Conservation (phyloP, 306 rosid species). For the Pyrus communis region DNA sequence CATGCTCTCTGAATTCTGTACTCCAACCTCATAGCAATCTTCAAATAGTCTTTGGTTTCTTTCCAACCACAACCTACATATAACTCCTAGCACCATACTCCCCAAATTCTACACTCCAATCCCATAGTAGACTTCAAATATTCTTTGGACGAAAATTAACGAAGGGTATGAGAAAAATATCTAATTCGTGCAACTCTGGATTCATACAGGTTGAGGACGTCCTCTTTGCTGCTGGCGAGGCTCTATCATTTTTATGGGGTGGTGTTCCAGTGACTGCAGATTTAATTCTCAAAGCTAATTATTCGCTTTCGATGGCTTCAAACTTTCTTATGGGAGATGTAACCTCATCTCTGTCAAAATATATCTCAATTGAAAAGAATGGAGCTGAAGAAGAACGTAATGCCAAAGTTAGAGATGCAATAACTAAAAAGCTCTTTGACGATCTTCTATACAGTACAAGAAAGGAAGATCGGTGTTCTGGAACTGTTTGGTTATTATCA, state of each 20-base stretch:
- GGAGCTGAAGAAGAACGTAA: conserved; percentile 45
- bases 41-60: background rate
- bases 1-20: background rate
- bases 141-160: background rate
- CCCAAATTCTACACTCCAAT: too few species aligned
- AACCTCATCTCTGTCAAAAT: conserved; percentile 38
- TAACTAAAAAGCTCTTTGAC: conserved; percentile 77
- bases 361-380: conserved; percentile 23
- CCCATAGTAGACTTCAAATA: too few species aligned
- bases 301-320: conserved; percentile 83
- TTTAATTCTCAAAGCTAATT: conserved; percentile 81
- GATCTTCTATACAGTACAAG: conserved; percentile 79
- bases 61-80: background rate
- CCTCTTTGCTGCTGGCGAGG: conserved; percentile 97
- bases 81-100: background rate
- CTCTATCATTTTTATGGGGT: conserved; percentile 92
- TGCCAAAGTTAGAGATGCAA: conserved; percentile 58
- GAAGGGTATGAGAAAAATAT: background rate
- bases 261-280: conserved; percentile 90
- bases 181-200: conserved; percentile 12
- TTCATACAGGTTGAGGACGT: conserved; percentile 79
- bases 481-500: conserved; percentile 92
- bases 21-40: background rate
- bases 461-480: conserved; percentile 97
- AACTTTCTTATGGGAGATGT: conserved; percentile 88